Evolutionary conservation across 1,284 basidiomycete genomes (phyloP).

Genomic region (Quambalaria eucalypti): DNA sequence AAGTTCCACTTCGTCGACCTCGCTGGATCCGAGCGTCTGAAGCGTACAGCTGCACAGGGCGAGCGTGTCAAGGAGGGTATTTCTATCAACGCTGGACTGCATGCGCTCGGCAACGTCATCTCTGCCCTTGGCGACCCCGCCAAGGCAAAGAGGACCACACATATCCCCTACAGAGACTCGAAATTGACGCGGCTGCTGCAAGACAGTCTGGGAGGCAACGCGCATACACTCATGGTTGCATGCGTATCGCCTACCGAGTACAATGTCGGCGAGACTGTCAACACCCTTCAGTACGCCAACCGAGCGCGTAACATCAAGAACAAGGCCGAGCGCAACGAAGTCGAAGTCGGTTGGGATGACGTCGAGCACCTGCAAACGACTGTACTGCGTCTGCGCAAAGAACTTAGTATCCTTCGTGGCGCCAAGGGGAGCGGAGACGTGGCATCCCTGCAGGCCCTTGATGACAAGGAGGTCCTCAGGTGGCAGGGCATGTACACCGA

Average conservation of each 20-base stretch:
- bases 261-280: constrained; percentile 88
- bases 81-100: constrained; percentile 80
- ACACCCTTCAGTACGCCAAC: constrained; percentile 96
- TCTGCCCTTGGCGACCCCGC: constrained; percentile 92
- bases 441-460: constrained; percentile 8
- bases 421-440: constrained; percentile 44
- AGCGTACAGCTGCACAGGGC: constrained; percentile 56
- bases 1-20: constrained; percentile 99
- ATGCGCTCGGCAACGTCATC: constrained; percentile 95
- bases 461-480: constrained; percentile 59
- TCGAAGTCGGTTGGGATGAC: constrained; percentile 97
- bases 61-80: constrained; percentile 88
- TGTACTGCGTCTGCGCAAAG: constrained; percentile 60
- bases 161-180: constrained; percentile 93
- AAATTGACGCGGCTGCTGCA: constrained; percentile 86
- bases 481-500: constrained; percentile 74
- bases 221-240: constrained; percentile 96
- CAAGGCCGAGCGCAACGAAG: constrained; percentile 78
- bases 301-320: constrained; percentile 97
- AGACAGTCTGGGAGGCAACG: constrained; percentile 97
- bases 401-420: constrained; percentile 68
- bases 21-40: constrained; percentile 77
- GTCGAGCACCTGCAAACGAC: constrained; percentile 77
- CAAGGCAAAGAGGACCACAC: constrained; percentile 52
- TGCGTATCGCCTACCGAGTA: constrained; percentile 92